Evolutionary conservation across 2,329 filamentous ascomycete genomes (phyloP), one percentile per base, ranked within the genome.

Genomic region (Fusarium tjaetaba): DNA sequence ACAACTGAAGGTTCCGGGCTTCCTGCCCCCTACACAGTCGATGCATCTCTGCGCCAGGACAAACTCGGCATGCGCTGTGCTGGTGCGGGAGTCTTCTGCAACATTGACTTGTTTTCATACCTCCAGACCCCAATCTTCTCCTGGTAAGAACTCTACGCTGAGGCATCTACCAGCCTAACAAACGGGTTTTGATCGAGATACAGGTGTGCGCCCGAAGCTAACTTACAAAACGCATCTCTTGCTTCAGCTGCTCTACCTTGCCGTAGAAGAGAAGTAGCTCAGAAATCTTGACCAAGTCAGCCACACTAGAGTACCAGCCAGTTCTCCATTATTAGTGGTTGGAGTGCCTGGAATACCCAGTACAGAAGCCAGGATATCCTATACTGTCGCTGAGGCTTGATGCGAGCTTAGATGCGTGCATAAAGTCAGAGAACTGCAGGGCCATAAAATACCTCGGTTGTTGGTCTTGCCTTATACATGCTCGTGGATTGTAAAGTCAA

Each of bases 91-190:
- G 14, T 11, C 9, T 11, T 11, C 3, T 43, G 41, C 15, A 24
- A 16, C 0, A 1, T 24, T 7, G 41, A 3, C 4, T 7, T 43
- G 4, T 16, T 24, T 2, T 16, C 11, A 16, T 24, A 11, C 15
- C 6, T 42, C 22, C 22, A 16, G 14, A n/a, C 11, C 22, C 9
- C 39, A 7, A 42, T 4, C 6, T 10, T 5, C 9, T 15, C 8
- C 6, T 42, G 22, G 15, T 1, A 11, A 42, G 14, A 7, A 15
- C 22, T 15, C 39, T 13, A 1, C 13, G 15, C 5, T 6, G 13
- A 15, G 8, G 22, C 8, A n/a, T 41, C 13, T 8, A 2, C 13
- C 22, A 4, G 4, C 11, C 18, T 11, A 20, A 2, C 4, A 38
- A 38, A 16, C 38, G 20, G 39, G 13, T 5, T n/a, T 41, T n/a